A percentile compares a stretch with the other conserved stretches of the same genome.
Conservation (phyloP, 331 rosid genomes). For the Stylosanthes scabra region DNA sequence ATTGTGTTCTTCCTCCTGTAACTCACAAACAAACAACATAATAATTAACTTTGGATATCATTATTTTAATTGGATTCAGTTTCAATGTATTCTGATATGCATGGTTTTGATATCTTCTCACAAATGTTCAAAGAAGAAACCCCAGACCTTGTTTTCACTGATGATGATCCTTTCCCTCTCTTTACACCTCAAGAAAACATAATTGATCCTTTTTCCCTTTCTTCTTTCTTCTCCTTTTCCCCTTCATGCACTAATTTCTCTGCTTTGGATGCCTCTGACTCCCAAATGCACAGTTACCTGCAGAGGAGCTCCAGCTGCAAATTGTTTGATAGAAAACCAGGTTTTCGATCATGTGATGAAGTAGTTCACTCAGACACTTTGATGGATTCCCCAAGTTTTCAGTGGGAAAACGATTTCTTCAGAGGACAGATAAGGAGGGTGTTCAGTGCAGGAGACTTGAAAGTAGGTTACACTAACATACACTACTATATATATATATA, state of each 20-base stretch:
- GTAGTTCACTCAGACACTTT: conserved; percentile 43
- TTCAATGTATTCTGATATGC: conserved; percentile 79
- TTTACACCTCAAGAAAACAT: conserved; percentile 42
- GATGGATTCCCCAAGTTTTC: conserved; percentile 57
- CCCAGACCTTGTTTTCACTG: conserved; percentile 43
- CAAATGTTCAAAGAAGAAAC: conserved; percentile 32
- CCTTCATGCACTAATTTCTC: conserved; percentile 47
- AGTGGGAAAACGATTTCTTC: conserved; percentile 49
- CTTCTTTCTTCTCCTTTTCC: conserved; percentile 39
- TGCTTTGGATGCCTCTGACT: no score
- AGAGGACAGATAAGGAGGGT: conserved; percentile 62
- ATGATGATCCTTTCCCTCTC: conserved; percentile 47
- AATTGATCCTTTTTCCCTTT: conserved; percentile 37
- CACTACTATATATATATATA: no score
- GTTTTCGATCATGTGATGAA: conserved; percentile 38
- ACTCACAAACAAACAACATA: no score
- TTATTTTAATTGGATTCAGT: not conserved
- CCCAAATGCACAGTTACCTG: conserved; percentile 53
- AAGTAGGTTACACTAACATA: conserved; percentile 43
- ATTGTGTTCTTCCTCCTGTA: no score
- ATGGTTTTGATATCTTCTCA: conserved; percentile 42
- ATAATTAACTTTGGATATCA: no score
- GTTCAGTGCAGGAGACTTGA: conserved; percentile 83
- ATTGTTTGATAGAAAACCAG: conserved; percentile 57
- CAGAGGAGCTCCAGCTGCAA: conserved; percentile 73